Conservation (phyloP, 805 yeast genomes). For the Jamesozyma jinghongensis region DNA sequence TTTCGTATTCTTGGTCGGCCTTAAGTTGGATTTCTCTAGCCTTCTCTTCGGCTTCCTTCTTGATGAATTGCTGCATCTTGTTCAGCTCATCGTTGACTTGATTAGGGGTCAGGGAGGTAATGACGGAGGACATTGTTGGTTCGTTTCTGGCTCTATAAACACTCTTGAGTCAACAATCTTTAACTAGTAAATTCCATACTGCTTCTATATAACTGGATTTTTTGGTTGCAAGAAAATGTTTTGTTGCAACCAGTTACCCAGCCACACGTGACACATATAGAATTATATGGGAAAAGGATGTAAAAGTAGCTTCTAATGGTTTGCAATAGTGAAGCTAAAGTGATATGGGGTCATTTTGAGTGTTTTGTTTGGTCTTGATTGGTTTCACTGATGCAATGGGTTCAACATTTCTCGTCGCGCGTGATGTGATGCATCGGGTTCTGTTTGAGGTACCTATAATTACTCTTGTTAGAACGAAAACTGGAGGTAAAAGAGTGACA, state of each 20-base stretch:
- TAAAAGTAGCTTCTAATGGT: neutral
- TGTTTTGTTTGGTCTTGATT: neutral
- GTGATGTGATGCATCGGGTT: no score
- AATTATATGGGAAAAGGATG: neutral
- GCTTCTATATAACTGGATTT: neutral
- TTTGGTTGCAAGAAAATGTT: neutral
- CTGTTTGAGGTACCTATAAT: no score
- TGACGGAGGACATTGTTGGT: slow-evolving; percentile 29
- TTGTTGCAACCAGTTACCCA: neutral
- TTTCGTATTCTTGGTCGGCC: slow-evolving; percentile 98
- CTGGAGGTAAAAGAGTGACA: no score
- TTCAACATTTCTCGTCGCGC: no score
- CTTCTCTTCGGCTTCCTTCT: slow-evolving; percentile 98
- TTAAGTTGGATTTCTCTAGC: slow-evolving; percentile 91
- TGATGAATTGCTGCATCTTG: slow-evolving; percentile 97
- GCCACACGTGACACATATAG: neutral
- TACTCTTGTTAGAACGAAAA: no score
- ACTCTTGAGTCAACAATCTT: no score
- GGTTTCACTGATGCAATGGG: no score
- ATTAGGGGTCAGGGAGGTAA: slow-evolving; percentile 29
- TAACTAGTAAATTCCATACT: no score
- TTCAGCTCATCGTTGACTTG: slow-evolving; percentile 91
- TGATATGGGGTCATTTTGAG: neutral
- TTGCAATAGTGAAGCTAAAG: neutral
- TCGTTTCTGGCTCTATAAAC: no score